Percentiles rank a stretch among this genome's conserved stretches.
Conservation (phyloP, 768 basidiomycete species). For the Auricularia sp. region DNA sequence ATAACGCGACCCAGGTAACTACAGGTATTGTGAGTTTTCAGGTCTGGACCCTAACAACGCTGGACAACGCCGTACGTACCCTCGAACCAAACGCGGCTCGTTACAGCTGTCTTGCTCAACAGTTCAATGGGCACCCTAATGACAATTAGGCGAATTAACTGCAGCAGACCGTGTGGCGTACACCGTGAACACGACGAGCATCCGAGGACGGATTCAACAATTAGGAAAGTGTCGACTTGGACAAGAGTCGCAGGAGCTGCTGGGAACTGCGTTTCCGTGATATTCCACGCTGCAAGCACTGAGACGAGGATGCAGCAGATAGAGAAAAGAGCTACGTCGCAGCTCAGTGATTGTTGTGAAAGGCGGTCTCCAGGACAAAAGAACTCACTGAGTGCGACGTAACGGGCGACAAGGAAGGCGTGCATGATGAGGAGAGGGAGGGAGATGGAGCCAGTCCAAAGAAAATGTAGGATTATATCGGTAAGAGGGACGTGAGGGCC, state of each 20-base stretch:
- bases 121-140: conserved; percentile 52
- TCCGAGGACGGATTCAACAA: conserved; percentile 49
- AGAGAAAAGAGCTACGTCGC: background rate
- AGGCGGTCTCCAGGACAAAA: background rate
- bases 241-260: background rate
- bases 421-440: conserved; percentile 23
- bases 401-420: conserved; percentile 43
- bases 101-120: conserved; percentile 37
- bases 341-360: background rate
- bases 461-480: background rate
- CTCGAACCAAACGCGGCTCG: conserved; percentile 65
- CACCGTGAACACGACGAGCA: conserved; percentile 51
- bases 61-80: background rate
- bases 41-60: background rate
- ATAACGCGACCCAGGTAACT: conserved; percentile 47
- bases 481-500: background rate
- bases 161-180: conserved; percentile 22
- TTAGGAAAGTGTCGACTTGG: conserved; percentile 49
- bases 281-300: background rate
- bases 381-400: conserved; percentile 48
- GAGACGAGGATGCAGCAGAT: background rate
- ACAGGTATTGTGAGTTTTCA: background rate
- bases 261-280: background rate
- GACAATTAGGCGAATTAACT: conserved; percentile 5
- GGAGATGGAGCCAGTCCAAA: conserved; percentile 10